Base-by-base conservation (phyloP, 306 rosid genomes). In the Psophocarpus tetragonolobus region DNA sequence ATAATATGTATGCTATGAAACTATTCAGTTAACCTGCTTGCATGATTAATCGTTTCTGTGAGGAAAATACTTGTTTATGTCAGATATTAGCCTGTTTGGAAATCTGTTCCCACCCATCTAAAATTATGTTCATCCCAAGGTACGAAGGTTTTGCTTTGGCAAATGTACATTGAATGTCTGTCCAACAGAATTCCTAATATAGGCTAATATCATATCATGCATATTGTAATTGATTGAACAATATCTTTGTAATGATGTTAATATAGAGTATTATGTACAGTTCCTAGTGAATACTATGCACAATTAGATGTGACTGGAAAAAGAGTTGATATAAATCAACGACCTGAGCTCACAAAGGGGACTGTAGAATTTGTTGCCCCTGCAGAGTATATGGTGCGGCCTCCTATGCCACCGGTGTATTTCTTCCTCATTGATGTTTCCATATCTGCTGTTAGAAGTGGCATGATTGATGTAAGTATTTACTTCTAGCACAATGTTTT, bases 301-400 rank as follows among this genome's bases (percentile, higher is more conserved):
- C 91, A 90, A 72, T 84, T 96, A 86, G 99, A 96, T 92, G 97
- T 91, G 57, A 87, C 90, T 83, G 98, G 98, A 44, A 91, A 79
- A 87, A 90, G 99, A 88, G 80, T 90, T 78, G 99, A 96, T 85
- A 81, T 90, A 84, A 88, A 91, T 84, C 97, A 93, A 80, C 93
- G 98, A 48, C 97, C 97, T 6, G 99, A 96, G 85, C 97, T 96
- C 48, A 81, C 85, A 38, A 85, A 83, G 82, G 99, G 99, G 53
- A 91, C 97, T 33, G 94, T 96, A 79, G 99, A 96, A 82, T 96
- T 96, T 89, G 98, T 96, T 78, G 99, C 99, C 79, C 97, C 99
- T 73, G 92, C 99, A 7, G 99, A 92, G 84, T 92, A 96, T 84
- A 96, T 96, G 99, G 97, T 92, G 86, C 98, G 99, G 79, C 97